Evolutionary conservation across 495 filamentous ascomycete species (phyloP).

Genomic region (Haplographium delicatum): DNA sequence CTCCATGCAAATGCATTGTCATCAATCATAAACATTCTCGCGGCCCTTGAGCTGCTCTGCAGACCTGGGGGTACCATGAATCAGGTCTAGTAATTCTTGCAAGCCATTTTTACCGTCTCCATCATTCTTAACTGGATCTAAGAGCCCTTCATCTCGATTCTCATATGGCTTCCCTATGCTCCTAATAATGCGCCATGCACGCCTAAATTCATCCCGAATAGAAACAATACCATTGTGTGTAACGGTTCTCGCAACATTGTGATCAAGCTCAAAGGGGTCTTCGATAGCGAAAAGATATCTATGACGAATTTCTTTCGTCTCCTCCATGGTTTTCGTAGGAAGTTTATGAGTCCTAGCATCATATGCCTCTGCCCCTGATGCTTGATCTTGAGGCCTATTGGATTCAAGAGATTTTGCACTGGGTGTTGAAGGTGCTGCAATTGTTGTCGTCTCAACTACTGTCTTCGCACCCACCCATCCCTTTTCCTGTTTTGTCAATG

Average conservation of each 20-base stretch:
- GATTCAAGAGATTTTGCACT: not conserved
- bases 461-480: conserved; percentile 72
- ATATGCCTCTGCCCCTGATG: not conserved
- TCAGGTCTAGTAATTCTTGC: conserved; percentile 12
- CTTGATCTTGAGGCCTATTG: not conserved
- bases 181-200: conserved; percentile 61
- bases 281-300: conserved; percentile 85
- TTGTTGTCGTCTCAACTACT: conserved; percentile 25
- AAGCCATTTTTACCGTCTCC: conserved; percentile 2
- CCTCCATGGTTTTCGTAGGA: conserved; percentile 16
- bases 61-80: no score
- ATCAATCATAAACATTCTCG: no score
- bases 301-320: conserved; percentile 59
- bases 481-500: conserved; percentile 64
- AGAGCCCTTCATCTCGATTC: conserved; percentile 15
- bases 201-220: conserved; percentile 74
- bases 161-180: conserved; percentile 9
- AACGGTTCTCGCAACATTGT: conserved; percentile 80
- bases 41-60: no score
- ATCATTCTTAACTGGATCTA: conserved; percentile 8
- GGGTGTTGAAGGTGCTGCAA: conserved; percentile 12
- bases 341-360: conserved; percentile 24
- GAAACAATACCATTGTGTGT: conserved; percentile 67
- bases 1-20: no score
- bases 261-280: conserved; percentile 77